Percentiles rank a stretch among this genome's conserved stretches.
phyloP scores from a whole-genome alignment of 1,139 yeast genomes.

The Keqinozyma sinolaborantium region DNA sequence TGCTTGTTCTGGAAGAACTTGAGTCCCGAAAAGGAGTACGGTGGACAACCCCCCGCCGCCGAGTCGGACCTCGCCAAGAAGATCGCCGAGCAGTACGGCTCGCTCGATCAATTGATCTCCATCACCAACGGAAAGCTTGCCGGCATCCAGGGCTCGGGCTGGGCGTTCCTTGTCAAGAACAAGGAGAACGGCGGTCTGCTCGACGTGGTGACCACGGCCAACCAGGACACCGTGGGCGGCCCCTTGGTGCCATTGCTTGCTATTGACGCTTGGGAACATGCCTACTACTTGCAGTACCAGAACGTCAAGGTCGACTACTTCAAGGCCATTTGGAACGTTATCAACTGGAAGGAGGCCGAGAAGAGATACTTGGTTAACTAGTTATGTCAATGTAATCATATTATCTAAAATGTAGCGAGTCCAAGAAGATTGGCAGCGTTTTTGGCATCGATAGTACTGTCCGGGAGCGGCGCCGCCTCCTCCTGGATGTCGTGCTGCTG shows the following conservation, averaged over 20 bases:
- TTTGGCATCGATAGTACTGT: constrained; percentile 61
- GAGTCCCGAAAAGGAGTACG: constrained; percentile 37
- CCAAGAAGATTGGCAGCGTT: constrained; percentile 81
- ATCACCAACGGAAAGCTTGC: constrained; percentile 39
- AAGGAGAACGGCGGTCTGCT: constrained; percentile 34
- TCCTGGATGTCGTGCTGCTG: constrained; percentile 17
- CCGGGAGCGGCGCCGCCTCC: constrained; percentile 7
- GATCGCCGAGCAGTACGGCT: constrained; percentile 37
- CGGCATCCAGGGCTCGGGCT: constrained; percentile 47
- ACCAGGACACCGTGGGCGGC: constrained; percentile 44
- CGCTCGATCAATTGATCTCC: constrained; percentile 35
- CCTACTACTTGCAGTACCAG: constrained; percentile 48
- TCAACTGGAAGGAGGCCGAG: constrained; percentile 48
- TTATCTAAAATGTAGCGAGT: constrained; percentile 58
- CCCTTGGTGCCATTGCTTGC: constrained; percentile 43
- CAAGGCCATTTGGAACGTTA: constrained; percentile 47
- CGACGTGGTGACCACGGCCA: constrained; percentile 41
- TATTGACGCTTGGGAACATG: constrained; percentile 52
- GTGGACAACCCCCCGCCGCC: constrained; percentile 36
- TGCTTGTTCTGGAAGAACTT: constrained; percentile 43
- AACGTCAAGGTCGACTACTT: constrained; percentile 46
- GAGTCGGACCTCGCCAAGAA: constrained; percentile 31
- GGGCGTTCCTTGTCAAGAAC: constrained; percentile 47
- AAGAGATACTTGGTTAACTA: constrained; percentile 24
- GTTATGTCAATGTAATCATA: constrained; percentile 1